Evolutionary conservation across 2,329 filamentous ascomycete species (phyloP), one percentile per base, ranked within the genome.

Genomic region (Neofusicoccum sp.): DNA sequence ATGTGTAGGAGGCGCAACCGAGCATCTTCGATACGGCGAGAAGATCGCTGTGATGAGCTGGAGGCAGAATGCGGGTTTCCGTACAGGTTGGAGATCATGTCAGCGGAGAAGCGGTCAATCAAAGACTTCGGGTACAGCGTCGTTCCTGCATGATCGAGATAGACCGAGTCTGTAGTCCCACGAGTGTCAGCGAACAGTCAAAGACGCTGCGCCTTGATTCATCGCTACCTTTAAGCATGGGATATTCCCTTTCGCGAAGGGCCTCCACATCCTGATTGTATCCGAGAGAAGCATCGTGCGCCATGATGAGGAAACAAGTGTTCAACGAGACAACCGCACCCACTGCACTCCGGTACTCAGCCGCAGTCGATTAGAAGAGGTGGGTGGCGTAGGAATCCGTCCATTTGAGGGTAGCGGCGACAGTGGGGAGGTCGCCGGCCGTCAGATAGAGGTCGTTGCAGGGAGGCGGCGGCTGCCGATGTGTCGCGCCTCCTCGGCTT

Each of bases 121-220:
- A 95, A 76, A 31, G 90, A 92, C 73, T 89, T 93, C 43, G 91
- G 81, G 70, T 89, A 91, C 1, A 89, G 80, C 0, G 93, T 93
- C n/a, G 91, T 90, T n/a, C 92, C 93, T 0, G 92, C 92, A 88
- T 98, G 93, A 68, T 98, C 93, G 61, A 98, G 87, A 73, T 97
- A 98, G 48, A 87, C 81, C 8, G 85, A 86, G 57, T 84, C 90
- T 93, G n/a, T 14, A 30, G 43, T 16, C 30, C 6, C 7, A 30
- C 12, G 24, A 38, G 34, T 63, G 48, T 67, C 58, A 68, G 60
- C n/a, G 56, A 6, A 8, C 8, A 4, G 14, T 16, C 11, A 6
- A 20, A 24, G 30, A 14, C n/a, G 12, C 12, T 26, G 34, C 11
- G 7, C 8, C 12, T 54, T 11, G 36, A 11, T 51, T n/a, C 12